These are phyloP conservation scores for Byssochlamys sp. DNA, from an alignment of 2,329 filamentous ascomycete genomes.

Conservation along the genomic window DNA sequence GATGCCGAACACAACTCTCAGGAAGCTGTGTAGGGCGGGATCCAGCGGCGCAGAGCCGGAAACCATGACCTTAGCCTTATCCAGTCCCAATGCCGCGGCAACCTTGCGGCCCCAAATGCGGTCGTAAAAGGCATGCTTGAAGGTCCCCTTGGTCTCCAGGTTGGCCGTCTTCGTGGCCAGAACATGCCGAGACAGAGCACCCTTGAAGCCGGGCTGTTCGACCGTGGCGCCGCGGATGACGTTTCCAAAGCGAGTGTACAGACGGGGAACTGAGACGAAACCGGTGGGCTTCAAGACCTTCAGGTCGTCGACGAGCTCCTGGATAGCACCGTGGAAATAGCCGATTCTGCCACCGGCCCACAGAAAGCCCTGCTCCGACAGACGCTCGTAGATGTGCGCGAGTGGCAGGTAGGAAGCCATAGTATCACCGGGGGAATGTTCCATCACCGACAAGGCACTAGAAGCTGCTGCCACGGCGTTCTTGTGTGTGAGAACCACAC, in stretches of 20 bases:
- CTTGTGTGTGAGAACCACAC: constrained; percentile 63
- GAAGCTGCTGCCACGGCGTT: constrained; percentile 68
- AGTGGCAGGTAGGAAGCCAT: constrained; percentile 82
- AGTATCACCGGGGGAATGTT: constrained; percentile 51
- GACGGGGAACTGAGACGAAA: constrained; percentile 79
- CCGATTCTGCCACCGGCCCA: constrained; percentile 66
- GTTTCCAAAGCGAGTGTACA: constrained; percentile 82
- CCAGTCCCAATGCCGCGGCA: constrained; percentile 67
- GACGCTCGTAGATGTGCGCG: constrained; percentile 85
- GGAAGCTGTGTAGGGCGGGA: constrained; percentile 75
- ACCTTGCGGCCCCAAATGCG: constrained; percentile 88
- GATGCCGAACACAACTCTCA: constrained; percentile 71
- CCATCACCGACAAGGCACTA: constrained; percentile 47
- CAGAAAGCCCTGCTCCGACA: constrained; percentile 67
- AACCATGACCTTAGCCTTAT: constrained; percentile 63
- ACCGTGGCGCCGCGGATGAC: constrained; percentile 72
- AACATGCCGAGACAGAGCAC: constrained; percentile 68
- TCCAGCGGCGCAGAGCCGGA: constrained; percentile 87
- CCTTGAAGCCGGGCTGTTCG: constrained; percentile 68
- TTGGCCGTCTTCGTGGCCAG: constrained; percentile 70
- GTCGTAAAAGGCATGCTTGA: constrained; percentile 40
- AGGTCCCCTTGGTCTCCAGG: constrained; percentile 69
- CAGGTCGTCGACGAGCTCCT: constrained; percentile 79
- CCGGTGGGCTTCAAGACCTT: constrained; percentile 73
- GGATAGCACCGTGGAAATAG: constrained; percentile 87